A percentile compares a stretch with the other conserved stretches of the same genome.
phyloP scores from a whole-genome alignment of 352 stramenopile species.

The Pythium utonaiense region DNA sequence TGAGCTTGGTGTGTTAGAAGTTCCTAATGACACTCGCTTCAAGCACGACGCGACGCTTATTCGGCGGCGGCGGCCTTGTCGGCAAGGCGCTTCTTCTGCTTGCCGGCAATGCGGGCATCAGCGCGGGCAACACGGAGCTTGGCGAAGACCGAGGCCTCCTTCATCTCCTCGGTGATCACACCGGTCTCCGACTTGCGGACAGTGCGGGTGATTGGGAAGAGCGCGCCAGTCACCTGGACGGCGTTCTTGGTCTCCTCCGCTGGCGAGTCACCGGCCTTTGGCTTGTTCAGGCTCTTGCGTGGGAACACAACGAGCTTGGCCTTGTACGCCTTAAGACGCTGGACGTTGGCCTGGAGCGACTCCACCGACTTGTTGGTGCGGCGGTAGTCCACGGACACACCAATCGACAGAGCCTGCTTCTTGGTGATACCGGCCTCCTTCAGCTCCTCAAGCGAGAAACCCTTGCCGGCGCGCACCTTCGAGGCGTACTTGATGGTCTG shows the following conservation, averaged over 20 bases:
- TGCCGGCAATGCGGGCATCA: constrained; percentile 83
- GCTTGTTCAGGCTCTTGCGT: constrained; percentile 94
- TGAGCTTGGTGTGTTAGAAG: constrained; percentile 30
- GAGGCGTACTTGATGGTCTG: constrained; percentile 98
- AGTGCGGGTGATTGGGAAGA: constrained; percentile 79
- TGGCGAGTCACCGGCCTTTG: constrained; percentile 93
- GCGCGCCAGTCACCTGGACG: constrained; percentile 83
- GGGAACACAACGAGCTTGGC: constrained; percentile 98
- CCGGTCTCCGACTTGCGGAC: constrained; percentile 72
- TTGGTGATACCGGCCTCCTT: constrained; percentile 96
- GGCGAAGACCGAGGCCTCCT: constrained; percentile 78
- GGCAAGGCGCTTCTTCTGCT: constrained; percentile 87
- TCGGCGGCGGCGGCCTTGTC: constrained; percentile 86
- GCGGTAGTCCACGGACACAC: constrained; percentile 98
- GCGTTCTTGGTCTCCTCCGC: constrained; percentile 90
- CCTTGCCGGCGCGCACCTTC: constrained; percentile 97
- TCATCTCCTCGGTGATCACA: constrained; percentile 86
- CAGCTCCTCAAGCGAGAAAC: constrained; percentile 98
- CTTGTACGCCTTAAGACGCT: constrained; percentile 99
- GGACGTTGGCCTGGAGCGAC: constrained; percentile 95
- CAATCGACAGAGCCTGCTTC: constrained; percentile 96
- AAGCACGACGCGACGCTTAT: constrained; percentile 39
- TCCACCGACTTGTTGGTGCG: constrained; percentile 98
- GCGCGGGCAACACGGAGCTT: constrained; percentile 81
- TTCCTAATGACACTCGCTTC: constrained; percentile 28